phyloP scores from a whole-genome alignment of 495 filamentous ascomycete genomes.

The Parachaetomium inaequale region DNA sequence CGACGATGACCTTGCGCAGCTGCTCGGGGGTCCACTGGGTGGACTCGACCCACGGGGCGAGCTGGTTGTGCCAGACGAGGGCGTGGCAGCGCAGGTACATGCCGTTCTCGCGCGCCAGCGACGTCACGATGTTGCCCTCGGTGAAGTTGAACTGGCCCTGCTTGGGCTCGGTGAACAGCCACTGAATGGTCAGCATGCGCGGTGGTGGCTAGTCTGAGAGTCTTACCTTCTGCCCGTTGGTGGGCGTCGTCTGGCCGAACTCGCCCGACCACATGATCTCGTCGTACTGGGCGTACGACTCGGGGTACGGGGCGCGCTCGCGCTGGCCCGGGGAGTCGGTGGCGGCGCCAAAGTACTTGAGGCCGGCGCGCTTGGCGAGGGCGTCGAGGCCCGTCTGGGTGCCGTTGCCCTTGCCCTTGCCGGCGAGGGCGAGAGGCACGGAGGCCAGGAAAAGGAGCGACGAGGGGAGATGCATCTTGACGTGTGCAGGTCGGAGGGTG shows the following conservation, averaged over 20 bases:
- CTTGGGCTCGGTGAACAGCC: constrained; percentile 50
- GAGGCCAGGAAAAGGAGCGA: constrained; percentile 20
- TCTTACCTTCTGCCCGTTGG: constrained; percentile 49
- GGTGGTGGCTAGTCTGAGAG: background rate
- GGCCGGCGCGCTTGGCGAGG: constrained; percentile 41
- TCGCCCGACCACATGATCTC: constrained; percentile 42
- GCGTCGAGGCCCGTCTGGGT: constrained; percentile 28
- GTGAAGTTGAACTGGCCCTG: constrained; percentile 51
- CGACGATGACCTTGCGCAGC: constrained; percentile 49
- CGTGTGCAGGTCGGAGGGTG: background rate
- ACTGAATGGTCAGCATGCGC: constrained; percentile 25
- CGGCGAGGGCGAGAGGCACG: constrained; percentile 14
- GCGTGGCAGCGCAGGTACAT: constrained; percentile 57
- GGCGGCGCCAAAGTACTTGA: constrained; percentile 49
- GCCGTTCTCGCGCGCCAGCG: constrained; percentile 40
- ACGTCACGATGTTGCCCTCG: constrained; percentile 50
- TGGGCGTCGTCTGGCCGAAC: constrained; percentile 53
- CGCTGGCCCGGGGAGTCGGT: constrained; percentile 45
- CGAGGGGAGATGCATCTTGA: constrained; percentile 22
- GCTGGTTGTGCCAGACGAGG: constrained; percentile 59
- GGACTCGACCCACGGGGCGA: constrained; percentile 54
- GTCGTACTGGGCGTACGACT: constrained; percentile 31
- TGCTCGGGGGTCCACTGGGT: constrained; percentile 52
- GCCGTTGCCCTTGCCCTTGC: constrained; percentile 12
- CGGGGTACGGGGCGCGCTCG: constrained; percentile 33